Base-by-base conservation (phyloP, 257 asterid genomes). In the Datura wrightii region DNA sequence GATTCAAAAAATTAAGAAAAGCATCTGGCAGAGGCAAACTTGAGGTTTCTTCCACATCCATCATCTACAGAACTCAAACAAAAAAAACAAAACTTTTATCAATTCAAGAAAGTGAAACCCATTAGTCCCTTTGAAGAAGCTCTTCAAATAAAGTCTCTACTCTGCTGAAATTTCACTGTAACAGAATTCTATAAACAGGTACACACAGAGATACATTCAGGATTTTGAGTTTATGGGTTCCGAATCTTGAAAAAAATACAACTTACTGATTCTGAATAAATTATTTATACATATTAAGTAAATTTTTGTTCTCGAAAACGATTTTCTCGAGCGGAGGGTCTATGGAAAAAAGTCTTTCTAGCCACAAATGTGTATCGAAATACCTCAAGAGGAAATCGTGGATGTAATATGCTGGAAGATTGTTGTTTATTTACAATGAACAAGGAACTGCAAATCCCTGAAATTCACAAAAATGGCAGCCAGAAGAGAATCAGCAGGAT, bases 1-100 rank as follows among this genome's bases (percentile, higher is more conserved):
- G 88, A 48, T 53, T 83, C 16, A 97, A 98, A 86, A 97, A 97
- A 70, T 90, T 89, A 82, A 96, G 84, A 87, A 94, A 94, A 34
- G 94, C 92, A 48, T 91, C 90, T 39, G 99, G 99, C 85, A 96
- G 71, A 13, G 92, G 97, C 79, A 88, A 88, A 63, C 78, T 54
- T 60, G 91, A 58, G 59, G 87, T 82, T 63, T 69, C 87, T 56
- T 87, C 89, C 63, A 39, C 83, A 34, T 86, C 90, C 89, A 86
- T 90, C 62, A 44, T 62, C 52, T 36, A 52, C 18, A 56, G 11
- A 72, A 54, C 50, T 76, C 2, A 6, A 48, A 41, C 2, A 16
- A 69, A 39, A 3, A 4, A 56, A 10, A 83, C 63, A 44, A 83
- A 63, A 83, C 5, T 76, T 48, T 76, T 52, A 31, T 15, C 62